Conservation (phyloP, 129 eudicot genomes). For the Arctium minus region DNA sequence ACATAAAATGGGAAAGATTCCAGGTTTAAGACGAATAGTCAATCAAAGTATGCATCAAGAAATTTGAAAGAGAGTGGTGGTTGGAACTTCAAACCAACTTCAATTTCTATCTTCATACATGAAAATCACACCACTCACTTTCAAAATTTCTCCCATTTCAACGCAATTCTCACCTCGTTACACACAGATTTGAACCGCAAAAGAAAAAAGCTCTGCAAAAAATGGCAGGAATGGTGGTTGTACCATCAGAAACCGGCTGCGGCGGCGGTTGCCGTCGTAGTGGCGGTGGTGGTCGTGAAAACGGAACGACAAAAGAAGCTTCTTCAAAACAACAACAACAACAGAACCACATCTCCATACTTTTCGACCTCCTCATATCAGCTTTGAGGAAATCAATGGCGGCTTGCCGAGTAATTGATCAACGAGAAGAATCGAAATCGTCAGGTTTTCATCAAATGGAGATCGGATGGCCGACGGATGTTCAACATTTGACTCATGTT, state of each 20-base stretch:
- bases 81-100: slow-evolving; percentile 33
- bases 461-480: slow-evolving; percentile 94
- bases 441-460: slow-evolving; percentile 59
- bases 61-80: neutral
- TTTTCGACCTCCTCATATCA: slow-evolving; percentile 51
- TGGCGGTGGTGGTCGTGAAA: neutral
- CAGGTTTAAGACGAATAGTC: slow-evolving; percentile 2
- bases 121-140: neutral
- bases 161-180: neutral
- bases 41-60: slow-evolving; percentile 23
- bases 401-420: slow-evolving; percentile 47
- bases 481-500: slow-evolving; percentile 81
- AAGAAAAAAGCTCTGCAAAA: neutral
- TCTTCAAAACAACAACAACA: slow-evolving; percentile 11
- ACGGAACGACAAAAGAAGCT: neutral
- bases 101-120: neutral
- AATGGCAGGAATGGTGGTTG: slow-evolving; percentile 61
- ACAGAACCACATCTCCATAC: slow-evolving; percentile 53
- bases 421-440: slow-evolving; percentile 28
- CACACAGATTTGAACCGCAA: neutral
- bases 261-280: slow-evolving; percentile 51
- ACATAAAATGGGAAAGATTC: slow-evolving; percentile 8
- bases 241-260: slow-evolving; percentile 56
- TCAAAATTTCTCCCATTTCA: slow-evolving; percentile 4
- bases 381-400: slow-evolving; percentile 85